A percentile compares a stretch with the other conserved stretches of the same genome.
Evolutionary conservation across 164 flowering plant genomes (phyloP).

Genomic region (Protea cynaroides): DNA sequence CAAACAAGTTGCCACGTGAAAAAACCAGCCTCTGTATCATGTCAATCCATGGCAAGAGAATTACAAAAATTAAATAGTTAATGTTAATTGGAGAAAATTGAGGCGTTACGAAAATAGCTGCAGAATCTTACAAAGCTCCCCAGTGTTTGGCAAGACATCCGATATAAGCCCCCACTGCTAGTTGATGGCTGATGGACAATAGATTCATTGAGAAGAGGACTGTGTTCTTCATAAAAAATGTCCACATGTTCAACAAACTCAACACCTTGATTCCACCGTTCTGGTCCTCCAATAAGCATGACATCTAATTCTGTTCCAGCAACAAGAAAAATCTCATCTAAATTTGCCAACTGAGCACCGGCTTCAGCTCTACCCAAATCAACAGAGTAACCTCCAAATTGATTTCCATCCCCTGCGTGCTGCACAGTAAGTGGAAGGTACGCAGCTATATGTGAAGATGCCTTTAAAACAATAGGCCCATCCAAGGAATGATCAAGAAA

Average conservation of each 20-base stretch:
- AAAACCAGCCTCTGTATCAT: constrained; percentile 54
- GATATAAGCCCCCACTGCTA: constrained; percentile 31
- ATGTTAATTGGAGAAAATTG: not conserved
- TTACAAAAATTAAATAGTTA: not conserved
- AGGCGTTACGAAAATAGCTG: constrained; percentile 7
- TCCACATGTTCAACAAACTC: constrained; percentile 53
- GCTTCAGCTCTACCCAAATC: constrained; percentile 37
- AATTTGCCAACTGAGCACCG: constrained; percentile 23
- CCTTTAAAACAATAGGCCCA: constrained; percentile 45
- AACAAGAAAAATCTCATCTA: constrained; percentile 58
- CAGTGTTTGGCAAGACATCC: constrained; percentile 42
- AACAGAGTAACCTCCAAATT: constrained; percentile 83
- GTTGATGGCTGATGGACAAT: constrained; percentile 29
- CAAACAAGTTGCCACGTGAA: constrained; percentile 82
- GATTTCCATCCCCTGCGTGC: constrained; percentile 74
- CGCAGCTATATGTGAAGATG: constrained; percentile 58
- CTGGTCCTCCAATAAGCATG: constrained; percentile 80
- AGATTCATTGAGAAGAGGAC: constrained; percentile 27
- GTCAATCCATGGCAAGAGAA: constrained; percentile 5
- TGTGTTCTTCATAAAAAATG: constrained; percentile 30
- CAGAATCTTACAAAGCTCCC: constrained; percentile 57
- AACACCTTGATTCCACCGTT: constrained; percentile 60
- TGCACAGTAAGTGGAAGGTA: constrained; percentile 55
- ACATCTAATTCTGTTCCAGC: constrained; percentile 72
- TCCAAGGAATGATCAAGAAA: constrained; percentile 31